Conservation (phyloP, 768 basidiomycete species). For the Phanerochaete carnosa region DNA sequence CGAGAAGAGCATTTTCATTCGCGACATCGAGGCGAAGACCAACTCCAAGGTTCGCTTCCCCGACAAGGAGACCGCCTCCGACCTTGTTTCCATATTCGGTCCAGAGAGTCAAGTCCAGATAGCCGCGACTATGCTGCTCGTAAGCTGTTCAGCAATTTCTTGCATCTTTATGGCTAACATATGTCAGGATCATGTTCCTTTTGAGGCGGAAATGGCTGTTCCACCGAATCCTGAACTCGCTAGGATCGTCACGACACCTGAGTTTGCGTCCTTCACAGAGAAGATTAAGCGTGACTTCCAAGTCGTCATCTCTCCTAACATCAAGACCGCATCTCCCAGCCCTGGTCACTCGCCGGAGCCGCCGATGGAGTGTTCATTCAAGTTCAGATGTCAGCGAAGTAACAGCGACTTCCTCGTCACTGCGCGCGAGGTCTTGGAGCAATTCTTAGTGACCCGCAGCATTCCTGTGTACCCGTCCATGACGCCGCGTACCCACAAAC, state of each 20-base stretch:
- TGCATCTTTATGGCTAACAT: not conserved
- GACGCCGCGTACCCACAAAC: slow-evolving; percentile 75
- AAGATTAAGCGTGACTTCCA: slow-evolving; percentile 92
- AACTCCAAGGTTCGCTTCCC: slow-evolving; percentile 92
- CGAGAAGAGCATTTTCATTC: slow-evolving; percentile 96
- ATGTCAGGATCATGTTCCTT: slow-evolving; percentile 87
- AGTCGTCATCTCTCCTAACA: slow-evolving; percentile 82
- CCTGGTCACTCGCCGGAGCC: slow-evolving; percentile 56
- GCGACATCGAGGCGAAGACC: slow-evolving; percentile 95
- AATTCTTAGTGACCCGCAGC: slow-evolving; percentile 82
- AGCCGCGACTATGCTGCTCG: slow-evolving; percentile 92
- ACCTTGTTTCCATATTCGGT: slow-evolving; percentile 93
- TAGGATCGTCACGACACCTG: slow-evolving; percentile 69
- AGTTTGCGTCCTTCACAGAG: slow-evolving; percentile 84
- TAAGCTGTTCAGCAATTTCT: slow-evolving; percentile 34
- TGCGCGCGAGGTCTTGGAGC: slow-evolving; percentile 89
- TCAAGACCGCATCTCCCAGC: slow-evolving; percentile 46
- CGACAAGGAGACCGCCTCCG: slow-evolving; percentile 91
- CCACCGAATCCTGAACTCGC: slow-evolving; percentile 81
- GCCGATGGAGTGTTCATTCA: slow-evolving; percentile 82
- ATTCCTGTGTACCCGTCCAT: slow-evolving; percentile 80
- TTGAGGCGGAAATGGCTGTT: slow-evolving; percentile 92
- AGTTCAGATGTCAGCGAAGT: slow-evolving; percentile 92
- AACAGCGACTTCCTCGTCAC: slow-evolving; percentile 92
- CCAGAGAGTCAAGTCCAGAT: slow-evolving; percentile 97